Percentiles rank a stretch among this genome's conserved stretches.
Evolutionary conservation across 2,329 filamentous ascomycete species (phyloP).

Genomic region (Elsinoe ampelina): DNA sequence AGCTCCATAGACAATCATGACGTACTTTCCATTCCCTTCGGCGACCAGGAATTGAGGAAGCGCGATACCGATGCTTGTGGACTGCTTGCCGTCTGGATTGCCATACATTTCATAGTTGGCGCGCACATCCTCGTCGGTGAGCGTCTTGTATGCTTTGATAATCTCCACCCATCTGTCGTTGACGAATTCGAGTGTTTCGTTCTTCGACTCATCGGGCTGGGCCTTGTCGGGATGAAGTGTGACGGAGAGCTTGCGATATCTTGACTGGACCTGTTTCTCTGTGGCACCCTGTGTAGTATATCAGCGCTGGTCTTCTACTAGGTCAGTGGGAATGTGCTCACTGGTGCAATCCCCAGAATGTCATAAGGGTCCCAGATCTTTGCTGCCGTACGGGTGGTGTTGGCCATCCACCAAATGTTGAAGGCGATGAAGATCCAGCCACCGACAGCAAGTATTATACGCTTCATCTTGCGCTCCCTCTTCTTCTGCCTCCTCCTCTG

Average conservation of each 20-base stretch:
- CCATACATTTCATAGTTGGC: slow-evolving; percentile 96
- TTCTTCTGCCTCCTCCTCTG: slow-evolving; percentile 81
- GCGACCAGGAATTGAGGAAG: slow-evolving; percentile 86
- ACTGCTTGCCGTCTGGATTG: slow-evolving; percentile 96
- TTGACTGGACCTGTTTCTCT: slow-evolving; percentile 85
- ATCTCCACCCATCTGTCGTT: slow-evolving; percentile 89
- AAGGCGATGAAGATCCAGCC: slow-evolving; percentile 79
- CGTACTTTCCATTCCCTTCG: slow-evolving; percentile 91
- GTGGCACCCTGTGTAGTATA: slow-evolving; percentile 56
- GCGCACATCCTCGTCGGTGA: slow-evolving; percentile 93
- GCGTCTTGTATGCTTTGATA: slow-evolving; percentile 93
- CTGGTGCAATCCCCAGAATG: slow-evolving; percentile 77
- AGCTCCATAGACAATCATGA: slow-evolving; percentile 78
- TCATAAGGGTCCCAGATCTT: slow-evolving; percentile 97
- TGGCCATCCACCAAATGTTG: slow-evolving; percentile 85
- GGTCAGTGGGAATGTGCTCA: slow-evolving; percentile 32
- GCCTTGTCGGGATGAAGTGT: slow-evolving; percentile 91
- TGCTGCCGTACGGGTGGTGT: slow-evolving; percentile 59
- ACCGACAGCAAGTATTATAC: slow-evolving; percentile 61
- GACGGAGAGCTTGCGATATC: slow-evolving; percentile 78
- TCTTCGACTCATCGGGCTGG: slow-evolving; percentile 71
- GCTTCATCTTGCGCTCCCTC: slow-evolving; percentile 80
- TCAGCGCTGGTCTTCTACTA: slow-evolving; percentile 18
- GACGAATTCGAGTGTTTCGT: slow-evolving; percentile 75
- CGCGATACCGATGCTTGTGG: slow-evolving; percentile 94